Conservation (phyloP, 2,329 filamentous ascomycete genomes). For the Alternaria triticina region DNA sequence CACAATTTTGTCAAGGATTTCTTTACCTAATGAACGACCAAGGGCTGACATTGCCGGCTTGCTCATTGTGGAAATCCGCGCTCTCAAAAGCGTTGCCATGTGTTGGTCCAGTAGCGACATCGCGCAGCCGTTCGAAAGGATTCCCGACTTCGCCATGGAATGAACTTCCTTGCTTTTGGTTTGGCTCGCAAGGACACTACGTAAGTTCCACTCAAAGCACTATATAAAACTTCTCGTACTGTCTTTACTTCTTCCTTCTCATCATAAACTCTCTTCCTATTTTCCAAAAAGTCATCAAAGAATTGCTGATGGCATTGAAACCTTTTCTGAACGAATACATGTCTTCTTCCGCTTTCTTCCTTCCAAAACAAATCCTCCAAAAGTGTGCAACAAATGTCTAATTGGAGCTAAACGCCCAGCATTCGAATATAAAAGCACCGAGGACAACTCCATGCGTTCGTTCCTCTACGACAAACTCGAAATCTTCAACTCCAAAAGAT, state of each 20-base stretch:
- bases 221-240: neutral
- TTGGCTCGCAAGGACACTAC: neutral
- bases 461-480: neutral
- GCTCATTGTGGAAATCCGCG: neutral
- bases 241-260: neutral
- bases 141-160: neutral
- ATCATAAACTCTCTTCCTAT: neutral
- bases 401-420: neutral
- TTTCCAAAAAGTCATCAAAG: neutral
- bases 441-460: neutral
- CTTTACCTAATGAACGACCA: neutral
- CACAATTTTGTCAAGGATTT: neutral
- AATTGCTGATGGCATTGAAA: fast-evolving
- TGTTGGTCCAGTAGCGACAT: neutral
- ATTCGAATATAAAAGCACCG: neutral
- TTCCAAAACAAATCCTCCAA: neutral
- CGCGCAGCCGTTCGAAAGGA: neutral
- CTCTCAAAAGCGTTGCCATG: neutral
- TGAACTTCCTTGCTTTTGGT: fast-evolving
- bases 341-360: neutral
- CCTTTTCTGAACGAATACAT: neutral
- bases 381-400: fast-evolving
- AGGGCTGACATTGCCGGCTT: neutral
- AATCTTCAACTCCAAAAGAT: neutral
- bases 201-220: neutral